Conservation (phyloP, 208 protist genomes). For the Trypanosoma boissoni region DNA sequence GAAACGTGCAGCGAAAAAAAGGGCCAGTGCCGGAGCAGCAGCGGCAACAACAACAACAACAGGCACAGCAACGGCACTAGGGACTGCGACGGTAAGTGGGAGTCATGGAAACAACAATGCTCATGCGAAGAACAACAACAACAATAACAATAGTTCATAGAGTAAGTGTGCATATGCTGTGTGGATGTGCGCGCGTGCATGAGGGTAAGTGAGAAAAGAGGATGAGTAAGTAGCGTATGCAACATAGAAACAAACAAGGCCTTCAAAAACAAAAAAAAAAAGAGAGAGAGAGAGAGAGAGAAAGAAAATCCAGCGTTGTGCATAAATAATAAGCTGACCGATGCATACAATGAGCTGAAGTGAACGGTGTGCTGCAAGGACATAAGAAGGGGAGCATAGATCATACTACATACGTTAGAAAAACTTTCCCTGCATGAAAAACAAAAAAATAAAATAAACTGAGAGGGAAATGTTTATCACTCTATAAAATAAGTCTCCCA, state of each 20-base stretch:
- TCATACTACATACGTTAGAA: no score
- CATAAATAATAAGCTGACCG: not conserved
- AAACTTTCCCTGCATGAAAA: no score
- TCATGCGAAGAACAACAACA: not conserved
- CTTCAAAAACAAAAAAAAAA: constrained; percentile 3
- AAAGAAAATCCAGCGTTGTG: not conserved
- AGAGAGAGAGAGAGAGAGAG: not conserved
- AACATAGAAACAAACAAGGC: not conserved
- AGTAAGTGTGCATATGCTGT: not conserved
- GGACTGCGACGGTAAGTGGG: no score
- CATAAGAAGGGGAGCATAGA: no score
- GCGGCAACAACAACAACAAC: constrained; percentile 5
- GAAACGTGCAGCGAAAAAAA: constrained; percentile 38
- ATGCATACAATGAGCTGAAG: no score
- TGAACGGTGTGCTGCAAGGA: no score
- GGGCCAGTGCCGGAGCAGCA: constrained; percentile 9
- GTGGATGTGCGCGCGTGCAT: not conserved
- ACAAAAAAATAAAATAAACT: no score
- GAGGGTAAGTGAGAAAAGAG: not conserved
- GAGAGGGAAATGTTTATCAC: no score
- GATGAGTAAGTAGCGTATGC: no score
- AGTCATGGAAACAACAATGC: not conserved
- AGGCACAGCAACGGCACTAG: no score
- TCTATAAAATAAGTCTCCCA: no score
- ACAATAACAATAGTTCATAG: constrained; percentile 4